Percentiles rank a stretch among this genome's conserved stretches.
phyloP scores from a whole-genome alignment of 768 basidiomycete genomes.

The Mycena amicta region DNA sequence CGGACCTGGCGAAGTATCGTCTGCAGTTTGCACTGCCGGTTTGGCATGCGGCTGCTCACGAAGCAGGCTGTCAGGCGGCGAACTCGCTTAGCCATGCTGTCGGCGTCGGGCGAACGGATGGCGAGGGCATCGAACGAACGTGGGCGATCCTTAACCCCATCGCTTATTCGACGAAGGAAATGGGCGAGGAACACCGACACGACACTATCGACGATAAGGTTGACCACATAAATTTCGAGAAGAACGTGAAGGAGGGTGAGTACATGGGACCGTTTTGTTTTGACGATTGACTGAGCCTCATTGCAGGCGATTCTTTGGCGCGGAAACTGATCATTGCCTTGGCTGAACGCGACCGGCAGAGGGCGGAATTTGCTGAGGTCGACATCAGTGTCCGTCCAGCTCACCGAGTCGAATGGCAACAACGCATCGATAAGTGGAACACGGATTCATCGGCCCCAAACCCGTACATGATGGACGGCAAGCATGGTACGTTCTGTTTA shows the following conservation, averaged over 20 bases:
- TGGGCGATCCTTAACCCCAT: conserved; percentile 31
- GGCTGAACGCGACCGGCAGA: conserved; percentile 1
- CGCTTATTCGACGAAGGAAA: conserved; percentile 31
- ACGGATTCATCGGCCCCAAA: too few relatives aligned
- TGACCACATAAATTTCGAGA: conserved; percentile 24
- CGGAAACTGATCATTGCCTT: conserved; percentile 3
- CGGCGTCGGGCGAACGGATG: conserved; percentile 14
- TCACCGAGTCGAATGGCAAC: too few relatives aligned
- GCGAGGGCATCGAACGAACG: conserved; percentile 21
- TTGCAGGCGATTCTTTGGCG: background rate
- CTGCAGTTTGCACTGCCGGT: conserved; percentile 22
- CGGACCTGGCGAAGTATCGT: conserved; percentile 21
- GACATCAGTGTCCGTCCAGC: too few relatives aligned
- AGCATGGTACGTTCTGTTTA: too few relatives aligned
- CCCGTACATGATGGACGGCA: too few relatives aligned
- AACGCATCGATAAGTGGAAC: too few relatives aligned
- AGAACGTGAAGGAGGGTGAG: conserved; percentile 8
- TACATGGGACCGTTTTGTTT: background rate
- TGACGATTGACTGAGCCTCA: background rate
- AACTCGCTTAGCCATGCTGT: conserved; percentile 14
- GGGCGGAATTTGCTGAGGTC: too few relatives aligned
- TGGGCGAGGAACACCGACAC: conserved; percentile 25
- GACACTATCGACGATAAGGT: conserved; percentile 29
- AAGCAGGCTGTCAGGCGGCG: conserved; percentile 7
- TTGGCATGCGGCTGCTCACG: conserved; percentile 23